Base-by-base conservation (phyloP, 192 early-diverging fungal genomes). In the Haplosporangium gracile region DNA sequence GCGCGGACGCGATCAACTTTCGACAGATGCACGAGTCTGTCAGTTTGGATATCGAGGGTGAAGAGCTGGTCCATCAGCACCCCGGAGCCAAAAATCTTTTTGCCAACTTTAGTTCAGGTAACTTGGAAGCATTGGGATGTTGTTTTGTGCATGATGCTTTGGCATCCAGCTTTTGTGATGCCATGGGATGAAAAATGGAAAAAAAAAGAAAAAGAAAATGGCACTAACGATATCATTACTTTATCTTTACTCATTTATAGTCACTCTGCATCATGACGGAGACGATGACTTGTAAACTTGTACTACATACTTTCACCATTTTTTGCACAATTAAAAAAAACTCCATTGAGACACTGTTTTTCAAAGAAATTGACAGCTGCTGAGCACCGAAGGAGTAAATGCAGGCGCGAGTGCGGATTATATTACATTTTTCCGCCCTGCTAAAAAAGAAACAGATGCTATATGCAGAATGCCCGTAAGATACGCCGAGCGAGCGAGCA, bases 1-100 rank as follows among this genome's bases (percentile, higher is more conserved):
- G 92, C 15, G 87, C 89, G 36, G 95, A 96, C 82, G 93, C 94
- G 15, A 88, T 93, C 82, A 95, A 95, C 78, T 96, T 96, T 74
- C 83, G 95, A 45, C 79, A 89, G 76, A 89, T 96, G 83, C 89
- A 92, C 22, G 95, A 96, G 63, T 94, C 92, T 53, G 51, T 90
- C 63, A 92, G 91, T 82, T 80, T 96, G 72, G 95, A 95, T 78
- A 89, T 96, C 42, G 94, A 96, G 70, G 84, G 84, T 22, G 95
- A 95, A 49, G 82, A 82, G 72, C 73, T 92, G 49, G 85, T 91
- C 55, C 76, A 88, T 40, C 69, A 82, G 55, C 73, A 81, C 38
- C 75, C 80, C 24, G 79, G 82, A 36, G 80, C 86, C 39, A 88
- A 90, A 47, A 92, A 94, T 79, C 90, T 91, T 22, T 94, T 94